Base-by-base conservation (phyloP, 345 rosid species). In the Salix udensis region DNA sequence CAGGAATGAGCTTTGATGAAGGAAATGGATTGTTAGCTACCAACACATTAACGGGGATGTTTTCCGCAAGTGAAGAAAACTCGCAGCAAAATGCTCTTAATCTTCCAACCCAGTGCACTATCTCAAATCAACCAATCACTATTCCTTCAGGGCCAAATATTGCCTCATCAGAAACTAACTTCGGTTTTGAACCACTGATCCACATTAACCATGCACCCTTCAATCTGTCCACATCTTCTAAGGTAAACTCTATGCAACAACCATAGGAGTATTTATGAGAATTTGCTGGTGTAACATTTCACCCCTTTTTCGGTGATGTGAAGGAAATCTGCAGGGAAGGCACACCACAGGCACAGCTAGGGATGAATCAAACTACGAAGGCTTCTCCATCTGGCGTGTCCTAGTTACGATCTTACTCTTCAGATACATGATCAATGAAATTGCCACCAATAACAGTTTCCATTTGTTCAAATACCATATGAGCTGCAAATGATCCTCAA, bases 321-420 rank as follows among this genome's bases (percentile, higher is more conserved):
- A 79, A 88, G 89, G 88, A 81, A 66, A 78, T 83, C 44, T 80
- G 79, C 36, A 74, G 85, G 71, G 89, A 81, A 48, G 76, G 84
- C 36, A 58, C 76, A 6, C 14, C 86, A 66, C 76, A 77, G 31
- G 68, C 81, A 53, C 83, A 83, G 67, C 42, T 82, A 55, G 85
- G 85, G 40, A 65, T 60, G 60, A 81, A 82, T 77, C 79, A 75
- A 23, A 66, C 79, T 7, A 79, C 78, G 81, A 85, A 76, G 65
- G 74, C 77, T 75, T 71, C 88, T 21, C 82, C 86, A 6, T 82
- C 86, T 3, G 79, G 85, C 14, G 81, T 87, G 74, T 82, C 84
- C 55, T 88, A 84, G 81, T 36, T 78, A 37, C 74, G 65, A 74
- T 75, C 73, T 74, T 68, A 72, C 15, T 12, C 66, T 24, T 60